Evolutionary conservation across 2,329 filamentous ascomycete species (phyloP), one percentile per base, ranked within the genome.

Genomic region (Talaromyces sp.): DNA sequence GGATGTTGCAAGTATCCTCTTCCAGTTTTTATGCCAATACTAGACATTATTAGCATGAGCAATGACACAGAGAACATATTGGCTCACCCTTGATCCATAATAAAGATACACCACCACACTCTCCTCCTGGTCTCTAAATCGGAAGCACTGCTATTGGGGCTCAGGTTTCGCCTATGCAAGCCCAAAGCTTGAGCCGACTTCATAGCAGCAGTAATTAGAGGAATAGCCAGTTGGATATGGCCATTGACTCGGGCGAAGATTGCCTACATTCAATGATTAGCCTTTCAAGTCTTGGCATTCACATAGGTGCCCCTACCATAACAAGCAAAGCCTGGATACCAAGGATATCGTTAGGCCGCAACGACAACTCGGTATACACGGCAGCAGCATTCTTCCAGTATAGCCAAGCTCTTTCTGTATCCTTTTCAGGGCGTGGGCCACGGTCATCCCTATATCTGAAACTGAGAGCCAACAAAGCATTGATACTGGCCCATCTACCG

Each of bases 321-420:
- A 92, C 93, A 15, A 98, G 82, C 58, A 98, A 83, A 27, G 93
- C 94, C 77, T 98, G 94, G 2, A 98, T 92, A 72, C 93, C 97
- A 34, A 97, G 82, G 17, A 98, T 82, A 77, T 98, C 94, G 5
- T 92, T 96, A 73, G 96, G 97, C 58, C 93, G 91, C 86, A 98
- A 91, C 0, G 92, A 92, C 67, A 98, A 81, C 77, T 98, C 94
- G 0, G 92, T 87, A 74, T 96, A 92, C 34, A 96, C 91, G 11
- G 91, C 92, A 84, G 97, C 89, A 40, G 94, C 93, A 74, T 98
- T 98, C 81, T 98, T 97, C 71, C 97, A 84, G 74, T 97, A 95
- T 2, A 88, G 89, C 91, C 93, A 97, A 0, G 93, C 93, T 75
- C 93, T 95, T 59, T 93, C 88, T 67, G 97, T 92, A 73, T 97